These are phyloP conservation scores for Pseudocercospora eumusae DNA, from an alignment of 2,329 filamentous ascomycete species.

Conservation along the genomic window DNA sequence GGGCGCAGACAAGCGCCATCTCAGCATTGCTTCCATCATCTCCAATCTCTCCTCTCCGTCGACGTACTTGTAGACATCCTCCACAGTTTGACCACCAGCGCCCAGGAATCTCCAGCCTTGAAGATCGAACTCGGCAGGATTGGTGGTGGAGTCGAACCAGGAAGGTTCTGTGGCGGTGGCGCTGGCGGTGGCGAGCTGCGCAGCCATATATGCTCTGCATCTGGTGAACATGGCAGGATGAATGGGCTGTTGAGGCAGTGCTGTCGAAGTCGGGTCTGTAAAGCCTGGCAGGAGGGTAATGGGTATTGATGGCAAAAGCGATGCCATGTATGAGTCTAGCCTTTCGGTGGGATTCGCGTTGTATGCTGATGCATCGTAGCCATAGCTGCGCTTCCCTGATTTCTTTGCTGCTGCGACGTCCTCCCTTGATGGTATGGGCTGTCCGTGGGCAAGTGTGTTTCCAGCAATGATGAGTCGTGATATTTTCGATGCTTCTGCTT, in stretches of 20 bases:
- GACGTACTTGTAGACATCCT: constrained; percentile 91
- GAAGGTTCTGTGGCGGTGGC: constrained; percentile 44
- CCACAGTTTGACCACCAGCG: constrained; percentile 87
- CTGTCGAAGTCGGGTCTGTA: constrained; percentile 83
- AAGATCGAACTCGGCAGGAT: constrained; percentile 87
- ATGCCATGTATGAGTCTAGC: constrained; percentile 78
- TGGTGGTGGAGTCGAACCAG: constrained; percentile 88
- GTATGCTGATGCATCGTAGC: constrained; percentile 86
- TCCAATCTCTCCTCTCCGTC: constrained; percentile 69
- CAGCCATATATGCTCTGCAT: constrained; percentile 65
- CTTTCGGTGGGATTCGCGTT: constrained; percentile 81
- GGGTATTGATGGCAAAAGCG: constrained; percentile 80
- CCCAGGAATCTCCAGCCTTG: constrained; percentile 87
- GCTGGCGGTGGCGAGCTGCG: constrained; percentile 33
- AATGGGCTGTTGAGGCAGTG: constrained; percentile 88
- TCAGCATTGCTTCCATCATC: constrained; percentile 92
- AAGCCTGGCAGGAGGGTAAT: constrained; percentile 85
- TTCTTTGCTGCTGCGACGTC: constrained; percentile 48
- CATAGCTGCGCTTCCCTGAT: constrained; percentile 75
- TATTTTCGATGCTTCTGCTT: constrained; percentile 66
- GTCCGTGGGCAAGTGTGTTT: constrained; percentile 69
- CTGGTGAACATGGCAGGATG: constrained; percentile 88
- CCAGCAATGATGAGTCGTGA: constrained; percentile 87
- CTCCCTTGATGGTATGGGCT: constrained; percentile 50
- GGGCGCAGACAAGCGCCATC: constrained; percentile 87